Base-by-base conservation (phyloP, 1,284 basidiomycete genomes). In the Erythrobasidium hasegawianum region DNA sequence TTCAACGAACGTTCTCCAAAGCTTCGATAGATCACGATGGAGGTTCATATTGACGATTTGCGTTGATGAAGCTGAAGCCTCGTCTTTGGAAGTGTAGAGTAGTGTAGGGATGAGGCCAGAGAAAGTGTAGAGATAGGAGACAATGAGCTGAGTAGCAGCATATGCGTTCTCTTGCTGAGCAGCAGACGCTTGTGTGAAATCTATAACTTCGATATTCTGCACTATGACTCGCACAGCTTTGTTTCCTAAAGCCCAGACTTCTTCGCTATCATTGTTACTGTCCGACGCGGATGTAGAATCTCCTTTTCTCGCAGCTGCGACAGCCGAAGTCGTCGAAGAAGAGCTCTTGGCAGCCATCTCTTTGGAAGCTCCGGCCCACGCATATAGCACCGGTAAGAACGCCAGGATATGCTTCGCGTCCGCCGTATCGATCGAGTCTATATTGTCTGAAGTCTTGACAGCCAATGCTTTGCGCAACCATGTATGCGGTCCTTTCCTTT, bases 171-270 rank as follows among this genome's bases (percentile, higher is more conserved):
- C 14, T 14, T 39, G 41, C 26, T 64, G 26, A 14, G 55, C 24
- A 5, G 43, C 22, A n/a, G 43, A 5, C 5, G 43, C 16, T 47
- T 47, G 43, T 14, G 14, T 26, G 16, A 45, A 27, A 4, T 41
- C 56, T 13, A 53, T 56, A 18, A 24, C 24, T n/a, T 65, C 56
- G 22, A 65, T 55, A 49, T 65, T 65, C 38, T 65, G 62, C 3
- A 45, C 56, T 11, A 65, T 43, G 11, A 65, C 62, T 18, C 62
- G 62, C 27, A 65, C 38, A 26, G 62, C 62, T 33, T 65, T 65
- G 26, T 65, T 47, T 10, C 62, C 62, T 7, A 65, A 56, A 14
- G 53, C 62, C 62, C 62, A 65, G 29, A 65, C 41, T 16, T 39
- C 54, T n/a, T 57, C 61, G 29, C 54, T 39, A 24, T 43, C 14